Evolutionary conservation across 2,329 filamentous ascomycete genomes (phyloP).

Genomic region (Alternaria sp.): DNA sequence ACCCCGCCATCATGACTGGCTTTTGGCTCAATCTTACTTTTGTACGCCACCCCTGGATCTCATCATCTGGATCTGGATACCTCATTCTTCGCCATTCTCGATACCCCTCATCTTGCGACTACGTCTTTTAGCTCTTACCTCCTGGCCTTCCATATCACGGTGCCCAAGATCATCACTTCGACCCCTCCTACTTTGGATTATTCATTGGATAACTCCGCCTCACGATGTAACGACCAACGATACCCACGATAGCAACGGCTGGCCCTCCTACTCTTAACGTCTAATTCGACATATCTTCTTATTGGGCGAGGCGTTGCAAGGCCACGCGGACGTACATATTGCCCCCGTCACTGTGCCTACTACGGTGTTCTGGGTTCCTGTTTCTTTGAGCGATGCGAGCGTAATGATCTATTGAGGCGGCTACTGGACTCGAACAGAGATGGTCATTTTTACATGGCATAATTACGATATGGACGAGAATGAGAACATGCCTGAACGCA

Average conservation of each 20-base stretch:
- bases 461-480: conserved; percentile 15
- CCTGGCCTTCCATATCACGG: conserved; percentile 11
- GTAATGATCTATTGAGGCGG: conserved; percentile 20
- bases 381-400: conserved; percentile 13
- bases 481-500: conserved; percentile 15
- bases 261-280: conserved; percentile 29
- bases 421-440: background rate
- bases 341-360: conserved; percentile 14
- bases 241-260: conserved; percentile 44
- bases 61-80: conserved; percentile 10
- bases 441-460: conserved; percentile 17
- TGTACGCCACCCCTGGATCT: conserved; percentile 8
- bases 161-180: conserved; percentile 15
- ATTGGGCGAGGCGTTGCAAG: conserved; percentile 24
- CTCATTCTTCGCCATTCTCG: conserved; percentile 20
- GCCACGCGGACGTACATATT: conserved; percentile 20
- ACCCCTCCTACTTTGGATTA: conserved; percentile 17
- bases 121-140: conserved; percentile 17
- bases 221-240: conserved; percentile 47
- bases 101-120: conserved; percentile 23
- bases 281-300: conserved; percentile 29
- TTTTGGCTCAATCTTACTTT: conserved; percentile 3
- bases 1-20: conserved; percentile 5
- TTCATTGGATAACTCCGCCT: conserved; percentile 29
- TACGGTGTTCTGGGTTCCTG: conserved; percentile 19